phyloP scores from a whole-genome alignment of 1,284 basidiomycete genomes.

The Pseudozyma hubeiensis region DNA sequence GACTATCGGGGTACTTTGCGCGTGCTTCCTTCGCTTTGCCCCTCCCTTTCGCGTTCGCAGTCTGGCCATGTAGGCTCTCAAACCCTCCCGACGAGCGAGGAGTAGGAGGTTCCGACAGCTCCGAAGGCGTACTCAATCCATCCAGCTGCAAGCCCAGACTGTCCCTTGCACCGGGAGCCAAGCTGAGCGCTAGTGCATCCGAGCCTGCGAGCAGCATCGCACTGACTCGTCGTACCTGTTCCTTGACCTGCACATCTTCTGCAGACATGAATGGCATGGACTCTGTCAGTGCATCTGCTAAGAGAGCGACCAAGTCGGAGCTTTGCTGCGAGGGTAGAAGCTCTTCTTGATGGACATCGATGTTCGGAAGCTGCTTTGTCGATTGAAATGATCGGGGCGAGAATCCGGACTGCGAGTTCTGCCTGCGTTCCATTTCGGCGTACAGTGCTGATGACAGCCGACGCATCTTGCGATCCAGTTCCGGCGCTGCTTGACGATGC shows the following conservation, averaged over 20 bases:
- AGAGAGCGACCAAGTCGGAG: slow-evolving; percentile 26
- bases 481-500: slow-evolving; percentile 4
- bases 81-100: slow-evolving; percentile 14
- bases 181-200: slow-evolving; percentile 41
- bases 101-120: slow-evolving; percentile 27
- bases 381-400: slow-evolving; percentile 22
- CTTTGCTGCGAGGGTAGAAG: slow-evolving; percentile 5
- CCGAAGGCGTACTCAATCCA: slow-evolving; percentile 32
- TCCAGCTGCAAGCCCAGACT: slow-evolving; percentile 37
- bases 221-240: slow-evolving; percentile 38
- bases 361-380: slow-evolving; percentile 5
- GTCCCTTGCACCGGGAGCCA: slow-evolving; percentile 47
- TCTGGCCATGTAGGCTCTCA: not conserved
- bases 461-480: slow-evolving; percentile 29
- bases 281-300: slow-evolving; percentile 43
- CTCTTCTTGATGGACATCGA: slow-evolving; percentile 3
- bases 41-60: not conserved
- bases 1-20: slow-evolving; percentile 10
- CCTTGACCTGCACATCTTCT: slow-evolving; percentile 15
- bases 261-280: slow-evolving; percentile 30
- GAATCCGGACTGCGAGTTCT: slow-evolving; percentile 21
- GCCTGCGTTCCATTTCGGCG: slow-evolving; percentile 49
- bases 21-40: slow-evolving; percentile 8
- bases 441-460: slow-evolving; percentile 35
- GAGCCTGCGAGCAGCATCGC: slow-evolving; percentile 50